phyloP scores from a whole-genome alignment of 805 yeast species.

The Helenozyma rhizophorensis region DNA sequence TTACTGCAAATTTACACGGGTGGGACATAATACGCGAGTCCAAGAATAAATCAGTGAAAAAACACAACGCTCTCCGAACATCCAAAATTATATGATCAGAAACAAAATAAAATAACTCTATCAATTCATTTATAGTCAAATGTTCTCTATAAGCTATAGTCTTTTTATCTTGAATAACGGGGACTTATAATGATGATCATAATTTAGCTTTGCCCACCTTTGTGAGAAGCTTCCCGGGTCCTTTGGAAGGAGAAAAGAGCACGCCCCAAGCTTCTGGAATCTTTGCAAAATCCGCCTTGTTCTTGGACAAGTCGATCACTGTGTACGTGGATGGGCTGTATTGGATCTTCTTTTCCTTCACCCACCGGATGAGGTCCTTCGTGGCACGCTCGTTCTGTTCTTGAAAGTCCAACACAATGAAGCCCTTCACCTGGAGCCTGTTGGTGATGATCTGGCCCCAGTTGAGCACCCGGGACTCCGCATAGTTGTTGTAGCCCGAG shows the following conservation, averaged over 20 bases:
- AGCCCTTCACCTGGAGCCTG: constrained; percentile 25
- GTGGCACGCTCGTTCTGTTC: constrained; percentile 10
- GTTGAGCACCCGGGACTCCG: constrained; percentile 31
- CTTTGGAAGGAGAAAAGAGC: constrained; percentile 42
- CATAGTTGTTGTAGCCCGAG: constrained; percentile 49
- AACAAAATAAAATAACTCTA: no score
- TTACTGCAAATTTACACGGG: no score
- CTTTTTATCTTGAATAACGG: no score
- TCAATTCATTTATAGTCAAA: no score
- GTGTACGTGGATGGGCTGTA: constrained; percentile 12
- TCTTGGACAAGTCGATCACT: constrained; percentile 13
- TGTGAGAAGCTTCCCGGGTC: constrained; percentile 49
- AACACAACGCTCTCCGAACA: no score
- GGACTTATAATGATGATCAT: no score
- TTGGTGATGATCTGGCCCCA: constrained; percentile 44
- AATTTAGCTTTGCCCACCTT: constrained; percentile 20
- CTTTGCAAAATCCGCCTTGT: constrained; percentile 27
- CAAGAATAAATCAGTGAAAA: no score
- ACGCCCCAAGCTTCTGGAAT: constrained; percentile 47
- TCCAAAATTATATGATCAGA: no score
- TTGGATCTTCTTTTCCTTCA: constrained; percentile 16
- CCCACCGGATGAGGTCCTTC: constrained; percentile 9
- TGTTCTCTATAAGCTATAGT: no score
- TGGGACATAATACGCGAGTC: no score
- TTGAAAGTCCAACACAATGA: constrained; percentile 17